Base-by-base conservation (phyloP, 2,329 filamentous ascomycete species). In the Seiridium unicorne region DNA sequence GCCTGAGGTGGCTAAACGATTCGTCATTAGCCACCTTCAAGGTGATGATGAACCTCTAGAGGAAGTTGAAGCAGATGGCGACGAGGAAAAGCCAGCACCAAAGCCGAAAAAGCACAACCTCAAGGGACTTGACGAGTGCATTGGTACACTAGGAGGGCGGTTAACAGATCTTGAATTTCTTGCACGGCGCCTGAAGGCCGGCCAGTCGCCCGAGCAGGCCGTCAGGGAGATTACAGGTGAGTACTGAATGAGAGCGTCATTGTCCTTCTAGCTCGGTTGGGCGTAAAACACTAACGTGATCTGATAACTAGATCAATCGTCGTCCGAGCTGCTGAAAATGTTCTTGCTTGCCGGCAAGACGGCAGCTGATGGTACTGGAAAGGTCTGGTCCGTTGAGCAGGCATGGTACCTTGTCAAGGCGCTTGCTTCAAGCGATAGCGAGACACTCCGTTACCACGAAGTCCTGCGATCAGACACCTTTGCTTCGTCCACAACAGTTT, bases 161-260 rank as follows among this genome's bases (percentile, higher is more conserved):
- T 83, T 99, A n/a, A 97, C 93, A 0, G 95, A 99, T 70, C 87
- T 99, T 26, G 94, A 98, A 71, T 96, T 95, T 70, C 86, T 99
- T 48, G 90, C 93, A n/a, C 87, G 94, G 42, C 85, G 95, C 18
- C 90, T 99, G 67, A 92, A 92, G 75, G 87, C 90, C 1, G 94
- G 95, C 13, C 93, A 97, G 73, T 89, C 84, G 2, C 95, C 95
- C 0, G 84, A 83, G 64, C 83, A 89, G 66, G 95, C 95, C 3
- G 89, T 97, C 2, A 81, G 87, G 31, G 93, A 97, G 64, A 98
- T 99, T 9, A 53, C 49, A 35, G 49, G 49, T 53, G 34, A 53
- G 49, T 40, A 7, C 34, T 26, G 18, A 26, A 26, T 26, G 18
- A 26, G 18, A 26, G 18, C 18, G 2, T 26, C 18, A 26, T 26